Evolutionary conservation across 441 rosid species (phyloP).

Genomic region (Isatis lusitanica): DNA sequence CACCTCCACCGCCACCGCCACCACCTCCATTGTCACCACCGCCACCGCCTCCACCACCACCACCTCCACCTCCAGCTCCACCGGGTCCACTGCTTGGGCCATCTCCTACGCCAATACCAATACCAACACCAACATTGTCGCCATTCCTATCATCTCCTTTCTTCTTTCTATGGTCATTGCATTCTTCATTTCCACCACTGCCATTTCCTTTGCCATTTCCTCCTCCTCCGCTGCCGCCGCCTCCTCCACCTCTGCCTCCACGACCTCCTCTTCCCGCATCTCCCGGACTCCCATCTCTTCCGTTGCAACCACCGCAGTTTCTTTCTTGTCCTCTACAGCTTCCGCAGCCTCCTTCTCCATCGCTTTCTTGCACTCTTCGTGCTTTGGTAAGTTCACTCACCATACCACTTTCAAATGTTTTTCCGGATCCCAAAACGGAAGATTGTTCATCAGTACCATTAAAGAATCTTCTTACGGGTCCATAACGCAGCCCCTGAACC

Average conservation of each 20-base stretch:
- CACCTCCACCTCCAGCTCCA: conserved; percentile 5
- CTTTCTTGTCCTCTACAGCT: conserved; percentile 14
- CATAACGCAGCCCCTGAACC: conserved; percentile 20
- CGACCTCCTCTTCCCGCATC: conserved; percentile 12
- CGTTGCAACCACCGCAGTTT: conserved; percentile 2
- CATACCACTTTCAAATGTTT: conserved; percentile 4
- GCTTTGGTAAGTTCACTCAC: conserved; percentile 11
- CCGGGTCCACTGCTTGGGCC: conserved; percentile 14
- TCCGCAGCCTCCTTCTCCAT: conserved; percentile 7
- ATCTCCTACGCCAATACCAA: conserved; percentile 30
- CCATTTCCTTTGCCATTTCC: conserved; percentile 21
- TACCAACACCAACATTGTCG: conserved; percentile 4
- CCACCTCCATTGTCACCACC: background rate
- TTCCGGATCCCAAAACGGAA: background rate
- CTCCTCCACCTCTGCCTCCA: background rate
- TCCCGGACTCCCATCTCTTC: conserved; percentile 5
- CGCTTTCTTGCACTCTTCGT: conserved; percentile 21
- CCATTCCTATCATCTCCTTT: conserved; percentile 16
- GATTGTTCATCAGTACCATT: conserved; percentile 1
- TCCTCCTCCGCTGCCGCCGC: background rate
- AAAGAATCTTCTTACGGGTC: background rate
- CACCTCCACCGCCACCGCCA: background rate
- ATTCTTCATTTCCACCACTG: conserved; percentile 21
- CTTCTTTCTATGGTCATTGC: conserved; percentile 23
- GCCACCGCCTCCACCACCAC: background rate